These are phyloP conservation scores for Candida ovalis DNA, from an alignment of 805 yeast genomes.

Conservation along the genomic window DNA sequence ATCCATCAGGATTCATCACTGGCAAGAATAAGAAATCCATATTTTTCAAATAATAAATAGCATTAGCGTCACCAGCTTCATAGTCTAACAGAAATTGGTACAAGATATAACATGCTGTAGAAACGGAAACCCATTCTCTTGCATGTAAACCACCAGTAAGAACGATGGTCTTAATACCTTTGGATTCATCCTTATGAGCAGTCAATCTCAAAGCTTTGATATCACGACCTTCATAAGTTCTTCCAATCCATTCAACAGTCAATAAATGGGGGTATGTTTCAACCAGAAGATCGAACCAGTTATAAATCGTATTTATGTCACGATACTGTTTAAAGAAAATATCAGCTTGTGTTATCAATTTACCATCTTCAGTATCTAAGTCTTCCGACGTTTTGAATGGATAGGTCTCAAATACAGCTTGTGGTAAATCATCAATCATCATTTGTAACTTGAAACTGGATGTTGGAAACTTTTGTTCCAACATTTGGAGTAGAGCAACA, in stretches of 20 bases:
- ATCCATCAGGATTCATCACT: slow-evolving; percentile 88
- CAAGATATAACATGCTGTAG: slow-evolving; percentile 59
- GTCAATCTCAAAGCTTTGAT: slow-evolving; percentile 64
- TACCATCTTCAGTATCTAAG: slow-evolving; percentile 4
- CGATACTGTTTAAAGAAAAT: slow-evolving; percentile 69
- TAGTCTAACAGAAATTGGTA: slow-evolving; percentile 45
- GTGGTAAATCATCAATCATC: slow-evolving; percentile 55
- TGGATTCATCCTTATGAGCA: slow-evolving; percentile 36
- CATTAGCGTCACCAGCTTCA: slow-evolving; percentile 37
- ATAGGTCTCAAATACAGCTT: slow-evolving; percentile 51
- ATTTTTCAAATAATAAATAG: slow-evolving; percentile 45
- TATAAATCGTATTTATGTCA: slow-evolving; percentile 60
- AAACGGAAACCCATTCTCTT: slow-evolving; percentile 82
- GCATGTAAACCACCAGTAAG: slow-evolving; percentile 86
- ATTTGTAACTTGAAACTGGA: slow-evolving; percentile 32
- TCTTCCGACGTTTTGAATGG: slow-evolving; percentile 28
- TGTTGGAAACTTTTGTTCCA: slow-evolving; percentile 2
- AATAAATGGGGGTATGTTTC: slow-evolving; percentile 63
- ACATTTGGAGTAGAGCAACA: slow-evolving; percentile 12
- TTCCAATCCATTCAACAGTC: slow-evolving; percentile 65
- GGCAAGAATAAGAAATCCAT: slow-evolving; percentile 78
- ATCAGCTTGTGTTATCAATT: slow-evolving; percentile 32
- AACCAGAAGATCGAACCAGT: slow-evolving; percentile 64
- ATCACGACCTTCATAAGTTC: slow-evolving; percentile 70
- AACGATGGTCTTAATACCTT: slow-evolving; percentile 57